A percentile compares a stretch with the other conserved stretches of the same genome.
Conservation (phyloP, 2,329 filamentous ascomycete genomes). For the Cladobotryum mycophilum region DNA sequence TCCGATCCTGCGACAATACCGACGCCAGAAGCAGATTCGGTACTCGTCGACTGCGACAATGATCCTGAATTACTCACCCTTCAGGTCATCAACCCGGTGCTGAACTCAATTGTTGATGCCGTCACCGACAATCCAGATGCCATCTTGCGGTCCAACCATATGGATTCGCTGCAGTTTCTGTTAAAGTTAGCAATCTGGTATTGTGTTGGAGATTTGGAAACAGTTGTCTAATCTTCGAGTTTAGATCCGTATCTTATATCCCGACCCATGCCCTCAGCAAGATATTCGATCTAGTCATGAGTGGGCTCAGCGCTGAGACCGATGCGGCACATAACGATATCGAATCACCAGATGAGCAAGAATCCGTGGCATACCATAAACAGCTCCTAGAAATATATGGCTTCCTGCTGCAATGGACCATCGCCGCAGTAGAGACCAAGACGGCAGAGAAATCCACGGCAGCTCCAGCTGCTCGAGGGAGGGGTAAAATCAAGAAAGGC, state of each 20-base stretch:
- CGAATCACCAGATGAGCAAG: constrained; percentile 81
- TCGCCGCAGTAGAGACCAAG: constrained; percentile 90
- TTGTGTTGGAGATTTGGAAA: constrained; percentile 11
- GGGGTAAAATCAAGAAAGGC: constrained; percentile 73
- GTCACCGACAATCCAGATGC: constrained; percentile 89
- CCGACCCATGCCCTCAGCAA: constrained; percentile 83
- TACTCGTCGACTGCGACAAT: constrained; percentile 85
- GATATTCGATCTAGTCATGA: constrained; percentile 84
- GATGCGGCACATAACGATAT: constrained; percentile 80
- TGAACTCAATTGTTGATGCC: constrained; percentile 89
- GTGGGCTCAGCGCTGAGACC: constrained; percentile 76
- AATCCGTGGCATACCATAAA: constrained; percentile 80
- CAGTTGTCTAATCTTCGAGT: constrained; percentile 53
- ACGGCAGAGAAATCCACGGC: constrained; percentile 77
- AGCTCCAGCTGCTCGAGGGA: constrained; percentile 61
- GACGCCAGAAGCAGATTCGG: constrained; percentile 77
- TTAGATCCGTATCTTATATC: constrained; percentile 74
- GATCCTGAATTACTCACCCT: constrained; percentile 79
- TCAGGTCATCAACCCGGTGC: constrained; percentile 71
- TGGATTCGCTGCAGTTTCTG: constrained; percentile 92
- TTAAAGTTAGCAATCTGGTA: constrained; percentile 78
- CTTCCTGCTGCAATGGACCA: constrained; percentile 90
- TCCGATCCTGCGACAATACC: constrained; percentile 79
- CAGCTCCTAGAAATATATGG: constrained; percentile 88
- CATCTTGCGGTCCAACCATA: constrained; percentile 67